Percentiles rank a stretch among this genome's conserved stretches.
These are phyloP conservation scores for Cryptococcus depauperatus DNA, from an alignment of 1,284 basidiomycete genomes.

Conservation along the genomic window DNA sequence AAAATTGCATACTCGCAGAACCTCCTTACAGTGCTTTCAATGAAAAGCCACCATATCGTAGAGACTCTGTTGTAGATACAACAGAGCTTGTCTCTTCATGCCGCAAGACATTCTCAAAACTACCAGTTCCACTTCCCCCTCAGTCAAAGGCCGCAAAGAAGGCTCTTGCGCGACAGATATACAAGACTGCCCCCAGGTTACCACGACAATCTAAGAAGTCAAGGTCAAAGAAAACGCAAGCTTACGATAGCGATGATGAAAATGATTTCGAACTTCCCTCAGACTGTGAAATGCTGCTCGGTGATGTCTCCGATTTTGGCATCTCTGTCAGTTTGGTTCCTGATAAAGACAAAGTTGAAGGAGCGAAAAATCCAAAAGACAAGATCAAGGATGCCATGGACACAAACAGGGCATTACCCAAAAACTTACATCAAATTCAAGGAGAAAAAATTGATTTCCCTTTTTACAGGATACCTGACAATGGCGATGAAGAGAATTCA, in stretches of 20 bases:
- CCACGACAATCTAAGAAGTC: not conserved
- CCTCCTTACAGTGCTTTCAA: conserved; percentile 6
- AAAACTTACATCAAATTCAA: not conserved
- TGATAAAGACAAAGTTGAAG: too few species aligned
- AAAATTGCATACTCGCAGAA: conserved; percentile 3
- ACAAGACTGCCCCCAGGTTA: not conserved
- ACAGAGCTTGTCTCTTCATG: too few species aligned
- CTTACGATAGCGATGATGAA: not conserved
- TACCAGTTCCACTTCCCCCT: not conserved
- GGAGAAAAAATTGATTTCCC: not conserved
- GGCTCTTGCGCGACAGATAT: not conserved
- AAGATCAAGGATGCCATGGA: not conserved
- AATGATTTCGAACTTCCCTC: not conserved
- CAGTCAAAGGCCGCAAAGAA: not conserved
- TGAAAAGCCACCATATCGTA: too few species aligned
- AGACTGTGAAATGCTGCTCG: not conserved
- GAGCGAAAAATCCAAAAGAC: not conserved
- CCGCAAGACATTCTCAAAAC: too few species aligned
- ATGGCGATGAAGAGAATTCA: too few species aligned
- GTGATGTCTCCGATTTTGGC: not conserved
- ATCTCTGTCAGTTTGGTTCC: not conserved
- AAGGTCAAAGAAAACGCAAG: not conserved
- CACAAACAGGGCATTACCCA: not conserved
- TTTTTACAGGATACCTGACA: too few species aligned
- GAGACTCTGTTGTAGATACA: too few species aligned